Base-by-base conservation (phyloP, 306 rosid species). In the Geum urbanum region DNA sequence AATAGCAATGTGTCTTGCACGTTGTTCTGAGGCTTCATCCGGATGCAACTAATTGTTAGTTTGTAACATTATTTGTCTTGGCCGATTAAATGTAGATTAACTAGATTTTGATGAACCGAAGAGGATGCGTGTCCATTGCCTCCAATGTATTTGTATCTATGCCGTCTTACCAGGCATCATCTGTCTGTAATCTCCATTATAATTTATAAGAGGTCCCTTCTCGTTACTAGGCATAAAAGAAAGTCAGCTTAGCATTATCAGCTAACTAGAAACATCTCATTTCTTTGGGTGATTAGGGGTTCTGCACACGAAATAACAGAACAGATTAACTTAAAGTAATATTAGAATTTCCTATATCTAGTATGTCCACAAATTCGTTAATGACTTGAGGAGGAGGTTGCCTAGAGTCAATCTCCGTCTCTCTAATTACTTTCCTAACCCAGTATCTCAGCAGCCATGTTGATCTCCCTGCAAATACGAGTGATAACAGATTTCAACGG, bases 61-160 rank as follows among this genome's bases (percentile, higher is more conserved):
- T 32, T 32, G 10, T 64, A 22, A 9, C 66, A 6, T 35, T 63
- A 47, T 66, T 72, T 19, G 50, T 73, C 43, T 5, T 70, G 43
- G 48, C 45, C 49, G 16, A 39, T 51, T 45, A 6, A 47, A 6
- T 41, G 22, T 37, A 37, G 65, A n/a, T n/a, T n/a, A n/a, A n/a
- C n/a, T n/a, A n/a, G n/a, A 60, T 45, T 58, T 58, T 58, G 41
- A 27, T 32, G 48, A 43, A 63, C 51, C 47, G 51, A 27, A 22
- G 54, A 64, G 18, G 69, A 45, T 22, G 20, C 24, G 37, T 0
- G 54, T 46, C 4, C 70, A 45, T 65, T 65, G 32, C 35, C 19
- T 12, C 20, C 45, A 15, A 60, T 15, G 45, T 60, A 60, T 35
- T 37, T 20, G 3, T 4, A 60, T 37, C 8, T 39, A 10, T 61